Conservation (phyloP, 805 yeast genomes). For the Huiozyma sinensis region DNA sequence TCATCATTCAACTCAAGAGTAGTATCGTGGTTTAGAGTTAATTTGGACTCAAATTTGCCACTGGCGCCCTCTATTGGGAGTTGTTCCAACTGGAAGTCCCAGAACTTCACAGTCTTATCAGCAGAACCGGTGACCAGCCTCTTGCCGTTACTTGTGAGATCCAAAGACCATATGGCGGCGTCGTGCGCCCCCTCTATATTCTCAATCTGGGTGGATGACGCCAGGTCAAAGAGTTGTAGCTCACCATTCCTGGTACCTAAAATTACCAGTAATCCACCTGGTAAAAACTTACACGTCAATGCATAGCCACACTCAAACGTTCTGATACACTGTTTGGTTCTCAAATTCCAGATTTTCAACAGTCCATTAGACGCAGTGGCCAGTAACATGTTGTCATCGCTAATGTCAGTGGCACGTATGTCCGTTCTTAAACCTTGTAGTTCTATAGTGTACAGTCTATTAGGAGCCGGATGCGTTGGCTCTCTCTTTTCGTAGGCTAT, state of each 20-base stretch:
- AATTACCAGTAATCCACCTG: constrained; percentile 82
- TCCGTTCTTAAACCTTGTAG: constrained; percentile 84
- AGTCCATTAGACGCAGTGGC: constrained; percentile 89
- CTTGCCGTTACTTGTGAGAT: constrained; percentile 76
- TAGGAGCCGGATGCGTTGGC: constrained; percentile 29
- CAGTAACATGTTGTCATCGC: constrained; percentile 67
- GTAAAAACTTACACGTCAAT: constrained; percentile 66
- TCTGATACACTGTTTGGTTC: constrained; percentile 64
- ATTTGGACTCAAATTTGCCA: constrained; percentile 34
- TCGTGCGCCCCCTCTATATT: constrained; percentile 65
- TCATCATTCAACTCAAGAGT: constrained; percentile 84
- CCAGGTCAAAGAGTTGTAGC: constrained; percentile 74
- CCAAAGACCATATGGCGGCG: constrained; percentile 85
- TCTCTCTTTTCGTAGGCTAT: constrained; percentile 52
- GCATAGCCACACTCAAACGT: constrained; percentile 87
- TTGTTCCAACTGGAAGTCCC: constrained; percentile 67
- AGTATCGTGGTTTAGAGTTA: constrained; percentile 62
- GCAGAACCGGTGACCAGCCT: constrained; percentile 86
- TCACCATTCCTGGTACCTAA: constrained; percentile 85
- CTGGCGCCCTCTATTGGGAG: constrained; percentile 63
- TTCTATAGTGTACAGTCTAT: constrained; percentile 51
- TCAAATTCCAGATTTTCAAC: constrained; percentile 79
- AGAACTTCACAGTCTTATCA: constrained; percentile 80
- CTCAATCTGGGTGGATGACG: constrained; percentile 65
- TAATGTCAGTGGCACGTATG: constrained; percentile 70